Base-by-base conservation (phyloP, 495 filamentous ascomycete genomes). In the Aspergillus biplanus region DNA sequence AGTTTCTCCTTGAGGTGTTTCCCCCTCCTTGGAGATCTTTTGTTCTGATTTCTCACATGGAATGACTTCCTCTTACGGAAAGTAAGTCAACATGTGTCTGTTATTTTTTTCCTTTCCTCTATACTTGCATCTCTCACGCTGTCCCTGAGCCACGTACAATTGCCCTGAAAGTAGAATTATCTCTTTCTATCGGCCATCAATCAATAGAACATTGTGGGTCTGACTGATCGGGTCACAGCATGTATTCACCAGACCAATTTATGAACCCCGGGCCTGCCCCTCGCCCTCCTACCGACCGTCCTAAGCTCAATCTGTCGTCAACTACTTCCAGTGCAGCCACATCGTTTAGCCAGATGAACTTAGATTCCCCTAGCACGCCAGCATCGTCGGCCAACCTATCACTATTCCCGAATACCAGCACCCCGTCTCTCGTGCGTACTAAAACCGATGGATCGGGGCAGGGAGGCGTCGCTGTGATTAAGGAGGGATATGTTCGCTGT, bases 261-360 rank as follows among this genome's bases (percentile, higher is more conserved):
- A 95, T 97, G 90, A 98, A 97, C 72, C 93, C 95, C 60, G 92
- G 95, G 53, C 94, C 95, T 52, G 94, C 95, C 59, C 95, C 95
- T 49, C 87, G 90, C 64, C 95, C 95, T 52, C 95, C 95, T 13
- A 88, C 87, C 44, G 90, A 94, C 68, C 89, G 90, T 62, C 90
- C 92, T 59, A 90, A 89, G 65, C 86, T 96, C 63, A 88, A 87
- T 59, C 80, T 93, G 32, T 71, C 75, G 7, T 62, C 73, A 27
- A 93, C 89, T 48, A 88, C 90, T 55, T 80, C 82, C 37, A 90
- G 86, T 67, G 83, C 91, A 44, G 89, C 91, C 42, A 89, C 90
- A 46, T 93, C 89, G 69, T 92, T 93, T 82, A 86, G 86, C 39
- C 89, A 88, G 68, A 81, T 93, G 78, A 87, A 76, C 63, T 69